These are phyloP conservation scores for Trypanosoma avium DNA, from an alignment of 208 protist species.

Conservation along the genomic window DNA sequence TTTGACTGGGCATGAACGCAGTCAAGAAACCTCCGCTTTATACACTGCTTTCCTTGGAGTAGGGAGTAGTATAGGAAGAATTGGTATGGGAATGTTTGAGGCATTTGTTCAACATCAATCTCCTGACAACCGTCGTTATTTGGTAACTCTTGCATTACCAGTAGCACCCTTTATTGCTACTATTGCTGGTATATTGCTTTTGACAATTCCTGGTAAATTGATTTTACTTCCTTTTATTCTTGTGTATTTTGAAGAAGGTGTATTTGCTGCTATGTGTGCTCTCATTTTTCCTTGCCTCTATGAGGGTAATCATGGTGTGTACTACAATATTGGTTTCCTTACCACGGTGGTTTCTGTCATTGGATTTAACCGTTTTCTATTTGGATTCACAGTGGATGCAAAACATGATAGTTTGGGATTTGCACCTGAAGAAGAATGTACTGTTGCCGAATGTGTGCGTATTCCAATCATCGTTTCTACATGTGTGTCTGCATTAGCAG, in stretches of 20 bases:
- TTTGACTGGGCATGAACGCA: conserved; percentile 42
- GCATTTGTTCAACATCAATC: conserved; percentile 62
- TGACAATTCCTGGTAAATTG: conserved; percentile 54
- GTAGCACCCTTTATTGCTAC: conserved; percentile 47
- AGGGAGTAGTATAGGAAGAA: conserved; percentile 53
- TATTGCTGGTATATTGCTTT: conserved; percentile 54
- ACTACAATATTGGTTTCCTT: conserved; percentile 47
- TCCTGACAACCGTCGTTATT: conserved; percentile 37
- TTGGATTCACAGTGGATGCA: conserved; percentile 49
- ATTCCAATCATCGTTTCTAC: conserved; percentile 50
- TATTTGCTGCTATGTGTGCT: conserved; percentile 38
- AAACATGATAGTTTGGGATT: conserved; percentile 35
- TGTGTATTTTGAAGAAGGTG: conserved; percentile 60
- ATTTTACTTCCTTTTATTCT: conserved; percentile 69
- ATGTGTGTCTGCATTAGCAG: conserved; percentile 29
- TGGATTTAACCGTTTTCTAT: conserved; percentile 57
- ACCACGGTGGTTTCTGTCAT: conserved; percentile 44
- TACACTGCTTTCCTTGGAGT: conserved; percentile 72
- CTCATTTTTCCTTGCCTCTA: conserved; percentile 56
- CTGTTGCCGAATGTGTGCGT: conserved; percentile 32
- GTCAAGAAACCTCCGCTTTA: conserved; percentile 37
- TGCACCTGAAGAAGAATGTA: conserved; percentile 33
- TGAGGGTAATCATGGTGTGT: conserved; percentile 41
- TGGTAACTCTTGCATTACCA: conserved; percentile 52
- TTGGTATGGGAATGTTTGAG: conserved; percentile 62